Conservation (phyloP, 192 early-diverging fungal species). For the Backusella sp. region DNA sequence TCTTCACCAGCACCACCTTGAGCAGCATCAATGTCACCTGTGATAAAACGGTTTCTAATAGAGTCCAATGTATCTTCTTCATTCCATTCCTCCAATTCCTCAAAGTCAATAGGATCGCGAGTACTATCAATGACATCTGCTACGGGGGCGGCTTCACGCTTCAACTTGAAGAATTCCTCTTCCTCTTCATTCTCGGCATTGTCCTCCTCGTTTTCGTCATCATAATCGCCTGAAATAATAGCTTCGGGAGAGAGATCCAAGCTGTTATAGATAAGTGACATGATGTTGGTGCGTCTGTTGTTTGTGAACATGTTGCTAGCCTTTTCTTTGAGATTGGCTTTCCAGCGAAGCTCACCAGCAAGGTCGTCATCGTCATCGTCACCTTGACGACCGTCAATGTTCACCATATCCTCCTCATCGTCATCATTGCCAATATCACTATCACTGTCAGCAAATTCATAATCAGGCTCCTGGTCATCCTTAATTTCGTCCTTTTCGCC, state of each 20-base stretch:
- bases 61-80: conserved; percentile 64
- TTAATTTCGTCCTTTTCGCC: conserved; percentile 35
- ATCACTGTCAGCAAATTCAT: conserved; percentile 73
- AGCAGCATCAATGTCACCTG: conserved; percentile 51
- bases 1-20: conserved; percentile 44
- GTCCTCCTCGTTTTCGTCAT: conserved; percentile 28
- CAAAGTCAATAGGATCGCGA: conserved; percentile 55
- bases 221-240: conserved; percentile 40
- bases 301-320: conserved; percentile 55
- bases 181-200: conserved; percentile 29
- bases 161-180: conserved; percentile 57
- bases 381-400: conserved; percentile 34
- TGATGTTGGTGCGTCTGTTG: conserved; percentile 73
- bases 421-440: conserved; percentile 60
- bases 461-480: conserved; percentile 20
- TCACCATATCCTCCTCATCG: conserved; percentile 26
- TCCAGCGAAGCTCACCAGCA: conserved; percentile 65
- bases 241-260: conserved; percentile 49
- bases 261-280: conserved; percentile 85
- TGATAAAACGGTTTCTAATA: conserved; percentile 77
- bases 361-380: conserved; percentile 41
- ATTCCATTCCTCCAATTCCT: conserved; percentile 69
- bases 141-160: conserved; percentile 31
- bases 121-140: conserved; percentile 64
- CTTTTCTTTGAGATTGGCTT: conserved; percentile 62